These are phyloP conservation scores for Saposhnikovia divaricata DNA, from an alignment of 129 eudicot genomes.

Conservation along the genomic window DNA sequence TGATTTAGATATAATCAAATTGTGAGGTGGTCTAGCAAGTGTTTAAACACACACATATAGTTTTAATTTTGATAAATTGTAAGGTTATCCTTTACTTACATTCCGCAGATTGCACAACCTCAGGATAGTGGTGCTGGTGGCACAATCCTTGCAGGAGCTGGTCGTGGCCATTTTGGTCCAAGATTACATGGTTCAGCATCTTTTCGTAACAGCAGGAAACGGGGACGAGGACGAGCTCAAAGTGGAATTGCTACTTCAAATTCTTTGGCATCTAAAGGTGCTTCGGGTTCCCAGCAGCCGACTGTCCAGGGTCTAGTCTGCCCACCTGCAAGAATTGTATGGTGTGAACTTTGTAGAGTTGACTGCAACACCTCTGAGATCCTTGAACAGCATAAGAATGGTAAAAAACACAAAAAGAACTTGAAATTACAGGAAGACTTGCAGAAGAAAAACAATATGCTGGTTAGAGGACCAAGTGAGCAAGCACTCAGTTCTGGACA, in stretches of 20 bases:
- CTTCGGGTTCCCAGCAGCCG: constrained; percentile 11
- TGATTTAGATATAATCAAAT: not conserved
- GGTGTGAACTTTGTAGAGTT: constrained; percentile 72
- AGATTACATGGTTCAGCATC: constrained; percentile 11
- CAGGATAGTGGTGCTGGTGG: constrained; percentile 24
- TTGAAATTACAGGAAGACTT: constrained; percentile 44
- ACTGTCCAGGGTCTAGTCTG: constrained; percentile 13
- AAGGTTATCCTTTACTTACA: constrained; percentile 9
- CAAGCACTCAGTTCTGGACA: constrained; percentile 13
- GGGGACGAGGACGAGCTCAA: constrained; percentile 41
- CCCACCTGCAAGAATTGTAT: constrained; percentile 35
- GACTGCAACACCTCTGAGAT: constrained; percentile 74
- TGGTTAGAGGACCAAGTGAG: constrained; percentile 15
- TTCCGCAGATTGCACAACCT: constrained; percentile 41
- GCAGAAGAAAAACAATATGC: constrained; percentile 31
- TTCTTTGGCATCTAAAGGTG: not conserved
- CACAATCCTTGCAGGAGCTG: constrained; percentile 29
- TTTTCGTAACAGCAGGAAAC: constrained; percentile 28
- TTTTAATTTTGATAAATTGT: not conserved
- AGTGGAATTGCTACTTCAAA: constrained; percentile 11
- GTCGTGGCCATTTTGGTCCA: constrained; percentile 19
- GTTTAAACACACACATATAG: not conserved
- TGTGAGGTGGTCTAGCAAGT: not conserved
- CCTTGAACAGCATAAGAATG: constrained; percentile 61
- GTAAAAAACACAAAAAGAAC: constrained; percentile 64